Percentiles rank a stretch among this genome's conserved stretches.
Evolutionary conservation across 2,329 filamentous ascomycete species (phyloP).

Genomic region (Cytospora piceicola): DNA sequence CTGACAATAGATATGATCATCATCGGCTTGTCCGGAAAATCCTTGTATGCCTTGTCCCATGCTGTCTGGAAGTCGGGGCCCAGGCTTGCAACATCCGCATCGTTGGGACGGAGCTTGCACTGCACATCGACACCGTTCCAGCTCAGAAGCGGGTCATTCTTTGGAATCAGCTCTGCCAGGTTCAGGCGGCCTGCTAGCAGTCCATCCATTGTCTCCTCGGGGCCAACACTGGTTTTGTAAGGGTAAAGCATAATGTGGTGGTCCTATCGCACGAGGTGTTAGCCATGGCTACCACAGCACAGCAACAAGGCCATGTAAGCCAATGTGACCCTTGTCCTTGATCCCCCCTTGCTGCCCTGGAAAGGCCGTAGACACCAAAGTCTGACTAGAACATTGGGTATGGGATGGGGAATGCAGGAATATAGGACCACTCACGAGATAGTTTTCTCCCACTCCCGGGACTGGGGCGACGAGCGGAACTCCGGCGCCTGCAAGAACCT

Average conservation of each 20-base stretch:
- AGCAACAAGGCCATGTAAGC: no score
- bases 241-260: constrained; percentile 22
- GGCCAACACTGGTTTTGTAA: constrained; percentile 13
- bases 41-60: constrained; percentile 34
- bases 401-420: no score
- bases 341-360: no score
- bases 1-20: constrained; percentile 48
- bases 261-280: constrained; percentile 24
- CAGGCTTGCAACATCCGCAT: constrained; percentile 32
- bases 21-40: constrained; percentile 45
- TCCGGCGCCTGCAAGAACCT: constrained; percentile 32
- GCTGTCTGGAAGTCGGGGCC: constrained; percentile 33
- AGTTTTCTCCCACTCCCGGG: constrained; percentile 33
- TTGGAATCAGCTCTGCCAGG: constrained; percentile 21
- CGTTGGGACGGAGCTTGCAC: constrained; percentile 27
- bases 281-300: not conserved
- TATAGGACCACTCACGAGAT: constrained; percentile 1
- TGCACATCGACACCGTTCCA: constrained; percentile 26
- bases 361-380: no score
- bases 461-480: constrained; percentile 33
- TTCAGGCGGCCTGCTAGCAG: constrained; percentile 32
- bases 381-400: no score
- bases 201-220: constrained; percentile 28
- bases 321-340: no score
- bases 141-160: constrained; percentile 34